Evolutionary conservation across 108 stramenopile species (phyloP).

Genomic region (Ochromonas danica): DNA sequence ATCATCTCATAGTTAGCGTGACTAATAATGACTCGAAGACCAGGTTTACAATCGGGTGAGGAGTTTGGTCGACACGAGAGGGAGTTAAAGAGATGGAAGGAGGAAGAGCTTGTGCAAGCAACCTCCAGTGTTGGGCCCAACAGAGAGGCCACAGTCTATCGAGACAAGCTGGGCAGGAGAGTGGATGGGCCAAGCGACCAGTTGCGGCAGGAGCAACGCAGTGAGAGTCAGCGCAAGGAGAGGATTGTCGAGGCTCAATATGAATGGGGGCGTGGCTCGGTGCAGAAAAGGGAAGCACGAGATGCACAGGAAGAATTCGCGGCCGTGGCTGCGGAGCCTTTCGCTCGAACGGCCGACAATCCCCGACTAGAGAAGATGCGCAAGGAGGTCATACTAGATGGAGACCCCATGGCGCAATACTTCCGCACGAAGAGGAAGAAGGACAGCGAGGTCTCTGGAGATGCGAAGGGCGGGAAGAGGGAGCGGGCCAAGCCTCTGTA

Average conservation of each 20-base stretch:
- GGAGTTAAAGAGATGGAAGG: constrained; percentile 49
- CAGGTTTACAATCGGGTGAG: constrained; percentile 70
- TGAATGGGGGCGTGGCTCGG: constrained; percentile 58
- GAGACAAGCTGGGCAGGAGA: constrained; percentile 59
- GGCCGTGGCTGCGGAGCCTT: constrained; percentile 59
- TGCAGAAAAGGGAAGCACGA: constrained; percentile 70
- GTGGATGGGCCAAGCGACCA: constrained; percentile 59
- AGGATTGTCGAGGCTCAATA: constrained; percentile 55
- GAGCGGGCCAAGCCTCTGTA: constrained; percentile 58
- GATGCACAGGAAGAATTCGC: constrained; percentile 52
- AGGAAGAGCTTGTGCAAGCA: background rate
- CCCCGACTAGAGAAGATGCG: constrained; percentile 62
- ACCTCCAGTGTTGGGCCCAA: constrained; percentile 47
- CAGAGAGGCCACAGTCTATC: constrained; percentile 77
- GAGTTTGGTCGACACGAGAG: constrained; percentile 68
- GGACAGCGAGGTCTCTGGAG: constrained; percentile 13
- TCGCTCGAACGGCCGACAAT: constrained; percentile 76
- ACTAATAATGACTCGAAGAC: too few species aligned
- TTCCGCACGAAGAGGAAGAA: constrained; percentile 51
- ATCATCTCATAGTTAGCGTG: too few species aligned
- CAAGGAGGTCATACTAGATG: constrained; percentile 71
- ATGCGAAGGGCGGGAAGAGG: constrained; percentile 54
- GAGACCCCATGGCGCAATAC: constrained; percentile 89
- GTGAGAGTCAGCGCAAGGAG: constrained; percentile 44
- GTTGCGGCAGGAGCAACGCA: constrained; percentile 43